Base-by-base conservation (phyloP, 768 basidiomycete genomes). In the Tulasnella sp. region DNA sequence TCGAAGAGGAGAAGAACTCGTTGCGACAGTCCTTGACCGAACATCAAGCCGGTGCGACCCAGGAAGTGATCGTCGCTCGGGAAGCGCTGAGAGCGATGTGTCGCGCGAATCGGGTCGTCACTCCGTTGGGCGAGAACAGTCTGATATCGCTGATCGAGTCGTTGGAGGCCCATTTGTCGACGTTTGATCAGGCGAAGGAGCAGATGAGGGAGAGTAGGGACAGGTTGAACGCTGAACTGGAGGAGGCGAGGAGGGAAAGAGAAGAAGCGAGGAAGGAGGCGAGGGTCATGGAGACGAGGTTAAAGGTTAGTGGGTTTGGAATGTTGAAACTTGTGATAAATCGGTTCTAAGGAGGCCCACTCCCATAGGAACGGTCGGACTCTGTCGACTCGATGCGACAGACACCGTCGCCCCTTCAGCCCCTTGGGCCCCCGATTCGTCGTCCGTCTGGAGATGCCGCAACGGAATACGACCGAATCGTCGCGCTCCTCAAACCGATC, bases 401-500 rank as follows among this genome's bases (percentile, higher is more conserved):
- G 22, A 40, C 68, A 9, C 36, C 68, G 25, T 69, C 68, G 19
- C 68, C 68, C 29, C 36, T 69, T 71, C 52, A 69, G 15, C 68
- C 15, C 29, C 36, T 69, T 71, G 37, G 36, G 15, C 68, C 15
- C 49, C 78, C 12, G 34, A 58, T 40, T 79, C 67, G 75, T 54
- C 72, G 72, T 7, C 29, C 45, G 1, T 74, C 72, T 19, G 72
- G 72, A 25, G 42, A 74, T 12, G 72, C 45, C 34, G 42, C 45
- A 54, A 49, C 71, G 39, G 72, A 74, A 17, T 34, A 36, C 40
- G 74, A 76, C 39, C 6, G 40, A 22, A 39, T 93, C 77, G 85
- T 89, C 45, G 85, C 89, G 6, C 82, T 90, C 29, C 87, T 97
- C 38, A 87, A 87, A 71, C 89, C 92, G 12, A 80, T 97, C 31